A percentile compares a stretch with the other conserved stretches of the same genome.
Evolutionary conservation across 495 filamentous ascomycete species (phyloP).

Genomic region (Amphirosellinia nigrospora): DNA sequence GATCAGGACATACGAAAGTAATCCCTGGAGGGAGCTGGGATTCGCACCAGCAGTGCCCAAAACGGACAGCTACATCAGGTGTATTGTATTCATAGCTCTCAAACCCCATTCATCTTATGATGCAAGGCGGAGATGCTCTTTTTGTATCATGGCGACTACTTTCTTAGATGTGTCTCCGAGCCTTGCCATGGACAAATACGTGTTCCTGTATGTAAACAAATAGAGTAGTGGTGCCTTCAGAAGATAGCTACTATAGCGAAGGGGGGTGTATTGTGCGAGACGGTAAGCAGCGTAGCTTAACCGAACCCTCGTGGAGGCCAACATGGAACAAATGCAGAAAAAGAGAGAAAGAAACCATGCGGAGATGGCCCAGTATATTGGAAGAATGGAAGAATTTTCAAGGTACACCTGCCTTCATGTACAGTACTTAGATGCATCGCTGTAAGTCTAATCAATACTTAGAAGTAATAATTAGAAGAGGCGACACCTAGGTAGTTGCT

Average conservation of each 20-base stretch:
- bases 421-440: no score
- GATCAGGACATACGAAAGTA: conserved; percentile 18
- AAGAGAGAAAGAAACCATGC: conserved; percentile 16
- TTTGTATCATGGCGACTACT: not conserved
- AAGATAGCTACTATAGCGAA: not conserved
- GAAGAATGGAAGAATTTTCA: not conserved
- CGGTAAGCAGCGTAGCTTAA: conserved; percentile 8
- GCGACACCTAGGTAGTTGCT: not conserved
- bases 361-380: conserved; percentile 14
- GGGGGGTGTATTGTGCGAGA: conserved; percentile 9
- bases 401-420: not conserved
- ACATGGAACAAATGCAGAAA: not conserved
- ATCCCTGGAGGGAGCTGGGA: conserved; percentile 4
- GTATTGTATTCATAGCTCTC: conserved; percentile 10
- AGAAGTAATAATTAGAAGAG: no score
- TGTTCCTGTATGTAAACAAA: not conserved
- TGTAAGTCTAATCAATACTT: no score
- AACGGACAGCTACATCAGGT: conserved; percentile 21
- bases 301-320: not conserved
- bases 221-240: not conserved
- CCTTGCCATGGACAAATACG: not conserved
- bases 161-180: not conserved
- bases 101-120: not conserved
- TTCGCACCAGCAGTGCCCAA: not conserved
- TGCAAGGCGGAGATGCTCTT: not conserved